Evolutionary conservation across 306 rosid species (phyloP), one percentile per base, ranked within the genome.

Genomic region (Phaseolus lunatus): DNA sequence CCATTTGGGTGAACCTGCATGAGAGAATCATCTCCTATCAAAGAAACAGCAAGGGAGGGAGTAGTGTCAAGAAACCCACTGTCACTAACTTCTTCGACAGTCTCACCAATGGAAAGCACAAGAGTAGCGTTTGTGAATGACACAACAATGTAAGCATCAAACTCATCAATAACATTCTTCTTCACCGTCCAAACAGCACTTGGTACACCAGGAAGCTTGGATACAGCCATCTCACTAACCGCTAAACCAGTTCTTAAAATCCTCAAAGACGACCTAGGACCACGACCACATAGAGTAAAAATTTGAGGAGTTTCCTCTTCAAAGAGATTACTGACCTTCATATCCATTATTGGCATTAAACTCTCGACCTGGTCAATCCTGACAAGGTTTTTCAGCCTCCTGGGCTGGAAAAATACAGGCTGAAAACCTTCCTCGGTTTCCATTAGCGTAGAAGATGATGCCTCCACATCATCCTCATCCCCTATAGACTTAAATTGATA

Each of bases 1-100:
- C 99, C 99, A 88, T 91, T 95, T 15, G 99, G 99, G 82, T 95
- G 99, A 85, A 95, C 99, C 86, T 95, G 99, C 97, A 95, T 92
- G 63, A 95, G 97, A 77, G 97, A 92, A 88, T 95, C 99, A 54
- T 92, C 97, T 19, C 99, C 99, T 86, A 95, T 90, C 89, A 95
- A 91, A 82, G 97, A 95, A 78, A 95, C 97, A 3, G 99, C 88
- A 61, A 95, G 97, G 39, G 97, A 90, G 47, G 97, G 97, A 13
- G 97, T 95, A 24, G 97, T 95, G 77, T 92, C 97, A 63, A 95
- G 96, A 84, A 95, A 95, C 70, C 99, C 97, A 85, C 97, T 89
- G 78, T 95, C 97, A 81, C 88, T 91, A 78, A 95, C 97, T 91
- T 95, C 99, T 84, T 95, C 97, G 31, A 92, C 96, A 31, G 97